Evolutionary conservation across 2,329 filamentous ascomycete species (phyloP), one percentile per base, ranked within the genome.

Genomic region (Epichloe aotearoae): DNA sequence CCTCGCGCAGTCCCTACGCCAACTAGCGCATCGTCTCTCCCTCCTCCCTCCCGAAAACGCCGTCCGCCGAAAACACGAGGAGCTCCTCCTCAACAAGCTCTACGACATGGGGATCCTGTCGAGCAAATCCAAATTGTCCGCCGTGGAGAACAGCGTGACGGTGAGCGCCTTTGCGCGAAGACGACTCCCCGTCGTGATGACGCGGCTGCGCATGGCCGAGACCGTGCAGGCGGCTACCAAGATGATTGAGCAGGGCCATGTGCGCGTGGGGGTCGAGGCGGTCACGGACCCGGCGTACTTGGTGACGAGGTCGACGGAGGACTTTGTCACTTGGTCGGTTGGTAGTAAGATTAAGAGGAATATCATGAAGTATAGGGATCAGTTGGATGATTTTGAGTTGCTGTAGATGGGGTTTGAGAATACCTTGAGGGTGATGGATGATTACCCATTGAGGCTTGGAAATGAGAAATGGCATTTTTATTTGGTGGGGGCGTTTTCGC

Each of bases 331-430:
- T 0, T 97, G 91, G 91, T 84, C 91, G 10, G 87, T 94, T 61
- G 88, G 88, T 53, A 94, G 88, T 69, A 96, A 96, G 85, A 90
- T 97, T 67, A 95, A 95, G 84, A 80, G 86, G 64, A 93, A 89
- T 64, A 95, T 96, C 56, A 83, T 95, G 80, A 88, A 87, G 69
- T 97, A 96, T 66, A 82, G 88, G 60, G 89, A 96, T 68, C 88
- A 95, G 73, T 69, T 96, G 69, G 91, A 97, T 69, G 91, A 97
- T 69, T 97, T 95, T 63, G 91, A 97, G 71, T 71, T 96, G 64
- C 71, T 95, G 61, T 93, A 67, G 80, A 52, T 45, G 17, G 34
- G 50, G 40, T 14, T 4, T 19, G 7, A 2, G 36, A 36, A n/a
- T 36, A 48, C 17, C 30, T 30, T 30, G 30, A 30, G 30, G 10